Percentiles rank a stretch among this genome's conserved stretches.
These are phyloP conservation scores for Cladosporium phlei DNA, from an alignment of 2,329 filamentous ascomycete genomes.

Conservation along the genomic window DNA sequence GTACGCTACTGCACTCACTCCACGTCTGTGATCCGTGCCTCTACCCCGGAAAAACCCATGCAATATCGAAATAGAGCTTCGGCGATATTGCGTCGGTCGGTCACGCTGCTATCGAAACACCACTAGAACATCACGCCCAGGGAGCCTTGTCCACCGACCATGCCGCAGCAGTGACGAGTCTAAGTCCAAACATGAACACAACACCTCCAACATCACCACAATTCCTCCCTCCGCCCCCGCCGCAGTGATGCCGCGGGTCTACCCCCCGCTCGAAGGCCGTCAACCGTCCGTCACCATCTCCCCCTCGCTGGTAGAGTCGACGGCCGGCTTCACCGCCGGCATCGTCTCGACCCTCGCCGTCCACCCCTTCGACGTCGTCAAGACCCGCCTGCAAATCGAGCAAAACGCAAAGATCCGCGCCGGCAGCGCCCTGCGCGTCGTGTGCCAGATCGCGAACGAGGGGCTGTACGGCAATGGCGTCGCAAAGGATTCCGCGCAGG, in stretches of 20 bases:
- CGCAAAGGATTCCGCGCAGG: slow-evolving; percentile 1
- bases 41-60: too few species aligned
- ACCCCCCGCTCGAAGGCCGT: slow-evolving; percentile 43
- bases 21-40: too few species aligned
- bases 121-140: too few species aligned
- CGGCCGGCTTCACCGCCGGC: slow-evolving; percentile 86
- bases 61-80: too few species aligned
- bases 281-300: slow-evolving; percentile 54
- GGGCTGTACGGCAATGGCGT: slow-evolving; percentile 8
- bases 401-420: slow-evolving; percentile 19
- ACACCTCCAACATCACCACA: neutral
- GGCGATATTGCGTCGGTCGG: too few species aligned
- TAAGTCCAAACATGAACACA: slow-evolving; percentile 5
- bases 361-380: slow-evolving; percentile 91
- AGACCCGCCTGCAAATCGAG: slow-evolving; percentile 76
- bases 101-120: too few species aligned
- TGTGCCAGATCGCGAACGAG: slow-evolving; percentile 23
- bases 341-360: slow-evolving; percentile 79
- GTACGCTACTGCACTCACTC: too few species aligned
- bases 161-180: too few species aligned
- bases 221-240: slow-evolving; percentile 12
- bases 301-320: slow-evolving; percentile 76
- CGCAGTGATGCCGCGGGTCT: slow-evolving; percentile 44
- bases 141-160: too few species aligned
- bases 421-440: slow-evolving; percentile 25